Evolutionary conservation across 805 yeast species (phyloP), one percentile per base, ranked within the genome.

Genomic region (Candida sakaeoensis): DNA sequence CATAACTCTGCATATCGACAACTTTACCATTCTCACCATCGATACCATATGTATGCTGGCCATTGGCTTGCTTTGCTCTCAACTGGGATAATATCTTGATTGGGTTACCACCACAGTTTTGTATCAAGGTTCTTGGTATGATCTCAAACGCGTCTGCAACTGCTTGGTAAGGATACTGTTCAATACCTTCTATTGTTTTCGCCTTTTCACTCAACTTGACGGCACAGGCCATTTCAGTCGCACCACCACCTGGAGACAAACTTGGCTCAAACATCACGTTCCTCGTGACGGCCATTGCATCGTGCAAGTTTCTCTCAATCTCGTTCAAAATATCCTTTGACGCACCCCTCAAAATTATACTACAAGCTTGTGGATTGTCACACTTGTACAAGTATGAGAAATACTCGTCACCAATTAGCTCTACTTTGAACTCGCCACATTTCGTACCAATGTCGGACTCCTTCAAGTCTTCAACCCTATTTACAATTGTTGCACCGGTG

Each of bases 101-200:
- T 39, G 99, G 89, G 60, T 89, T 90, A 24, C 95, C 98, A 57
- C 99, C 99, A 52, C 98, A 89, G 66, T 93, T 93, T 70, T 93
- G 99, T 46, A 93, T 82, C 58, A 93, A 77, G 3, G 99, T 93
- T 70, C 99, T 82, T 53, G 99, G 98, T 53, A 93, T 93, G 36
- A 93, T 96, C 67, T 93, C 99, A 72, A 93, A 84, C 0, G 99
- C 98, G 68, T 93, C 98, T 7, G 97, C 95, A 40, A 93, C 98
- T 3, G 98, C 97, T 66, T 87, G 93, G 65, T 93, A 93, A 36
- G 99, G 99, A 95, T 96, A 91, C 68, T 93, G 99, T 43, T 85
- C 90, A 42, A 91, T 84, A 46, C 98, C 99, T 61, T 89, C 96
- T 50, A 93, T 78, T 37, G 80, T 74, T 70, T 89, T 91, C 36